These are phyloP conservation scores for Tetradesmus lagerheimii DNA, from an alignment of 139 green algal species.

Conservation along the genomic window DNA sequence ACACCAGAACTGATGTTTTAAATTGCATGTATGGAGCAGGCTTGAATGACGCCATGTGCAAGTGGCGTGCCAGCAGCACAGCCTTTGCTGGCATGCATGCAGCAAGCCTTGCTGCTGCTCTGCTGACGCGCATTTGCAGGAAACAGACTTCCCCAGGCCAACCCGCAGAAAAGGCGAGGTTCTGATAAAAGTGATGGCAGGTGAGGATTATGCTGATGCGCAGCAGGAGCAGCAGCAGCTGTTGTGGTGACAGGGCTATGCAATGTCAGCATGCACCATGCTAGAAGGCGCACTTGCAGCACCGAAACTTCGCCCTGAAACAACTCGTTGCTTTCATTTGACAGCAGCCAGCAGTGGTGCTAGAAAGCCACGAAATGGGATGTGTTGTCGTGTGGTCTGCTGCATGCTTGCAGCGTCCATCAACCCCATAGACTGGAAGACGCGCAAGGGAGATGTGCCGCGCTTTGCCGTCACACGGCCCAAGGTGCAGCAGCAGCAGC, in stretches of 20 bases:
- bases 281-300: too few relatives aligned
- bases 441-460: slow-evolving; percentile 36
- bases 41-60: too few relatives aligned
- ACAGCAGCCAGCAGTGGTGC: too few relatives aligned
- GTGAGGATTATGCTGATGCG: neutral
- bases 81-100: neutral
- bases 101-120: neutral
- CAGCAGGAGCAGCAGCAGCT: neutral
- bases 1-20: neutral
- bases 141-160: slow-evolving; percentile 40
- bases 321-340: too few relatives aligned
- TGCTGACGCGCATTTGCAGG: neutral
- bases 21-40: too few relatives aligned
- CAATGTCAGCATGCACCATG: too few relatives aligned
- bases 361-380: too few relatives aligned
- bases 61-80: neutral
- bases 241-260: neutral
- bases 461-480: slow-evolving; percentile 39
- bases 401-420: slow-evolving; percentile 24
- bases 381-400: neutral
- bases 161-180: slow-evolving; percentile 1
- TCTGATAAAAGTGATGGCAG: neutral
- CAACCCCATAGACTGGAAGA: slow-evolving; percentile 51
- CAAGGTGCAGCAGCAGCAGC: slow-evolving; percentile 26
- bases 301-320: too few relatives aligned